Evolutionary conservation across 495 filamentous ascomycete genomes (phyloP).

Genomic region (Aspergillus olivimuriae): DNA sequence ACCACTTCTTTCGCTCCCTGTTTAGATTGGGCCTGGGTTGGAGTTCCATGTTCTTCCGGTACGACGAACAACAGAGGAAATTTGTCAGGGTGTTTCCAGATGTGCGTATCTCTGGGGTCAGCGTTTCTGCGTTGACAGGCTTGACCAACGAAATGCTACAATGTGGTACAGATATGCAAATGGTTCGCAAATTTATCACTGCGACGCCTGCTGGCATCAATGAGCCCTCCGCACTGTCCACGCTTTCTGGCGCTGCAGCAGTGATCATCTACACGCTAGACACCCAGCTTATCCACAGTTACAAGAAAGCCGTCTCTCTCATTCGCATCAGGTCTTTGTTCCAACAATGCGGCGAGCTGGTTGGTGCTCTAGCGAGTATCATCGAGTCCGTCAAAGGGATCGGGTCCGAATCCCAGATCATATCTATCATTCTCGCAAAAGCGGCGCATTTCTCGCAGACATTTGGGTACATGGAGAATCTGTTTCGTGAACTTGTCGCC

Average conservation of each 20-base stretch:
- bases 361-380: conserved; percentile 55
- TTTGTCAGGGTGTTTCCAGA: conserved; percentile 53
- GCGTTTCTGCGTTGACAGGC: conserved; percentile 46
- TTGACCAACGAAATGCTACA: conserved; percentile 55
- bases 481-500: conserved; percentile 61
- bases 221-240: conserved; percentile 28
- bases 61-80: conserved; percentile 45
- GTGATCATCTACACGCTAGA: conserved; percentile 35
- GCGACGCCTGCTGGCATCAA: conserved; percentile 23
- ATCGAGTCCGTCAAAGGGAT: conserved; percentile 47
- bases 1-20: conserved; percentile 55
- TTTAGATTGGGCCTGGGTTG: conserved; percentile 72
- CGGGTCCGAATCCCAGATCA: conserved; percentile 58
- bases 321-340: conserved; percentile 68
- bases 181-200: conserved; percentile 52
- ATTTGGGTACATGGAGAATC: conserved; percentile 51
- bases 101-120: conserved; percentile 65
- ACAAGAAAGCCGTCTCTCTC: conserved; percentile 22
- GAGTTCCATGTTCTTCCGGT: conserved; percentile 72
- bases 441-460: conserved; percentile 59
- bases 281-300: conserved; percentile 24
- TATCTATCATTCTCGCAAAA: conserved; percentile 60
- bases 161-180: conserved; percentile 61
- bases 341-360: conserved; percentile 52
- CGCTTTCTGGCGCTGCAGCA: conserved; percentile 28